Evolutionary conservation across 2,329 filamentous ascomycete species (phyloP).

Genomic region (Aspergillus quadricinctus): DNA sequence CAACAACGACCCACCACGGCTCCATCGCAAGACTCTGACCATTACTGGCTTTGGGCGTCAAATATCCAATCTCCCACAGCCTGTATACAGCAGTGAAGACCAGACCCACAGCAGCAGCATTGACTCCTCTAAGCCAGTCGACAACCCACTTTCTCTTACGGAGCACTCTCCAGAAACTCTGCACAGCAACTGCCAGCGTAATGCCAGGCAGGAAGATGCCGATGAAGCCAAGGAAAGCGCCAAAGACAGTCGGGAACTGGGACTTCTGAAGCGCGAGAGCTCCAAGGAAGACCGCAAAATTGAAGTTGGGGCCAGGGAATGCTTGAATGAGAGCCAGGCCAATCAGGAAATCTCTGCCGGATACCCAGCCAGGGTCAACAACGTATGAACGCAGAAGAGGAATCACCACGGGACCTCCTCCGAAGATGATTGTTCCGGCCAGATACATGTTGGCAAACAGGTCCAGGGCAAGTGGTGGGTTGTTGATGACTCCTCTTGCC

Average conservation of each 20-base stretch:
- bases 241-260: slow-evolving; percentile 33
- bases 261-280: slow-evolving; percentile 42
- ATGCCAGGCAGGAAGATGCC: slow-evolving; percentile 39
- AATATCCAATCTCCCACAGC: slow-evolving; percentile 58
- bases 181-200: slow-evolving; percentile 29
- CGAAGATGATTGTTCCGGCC: slow-evolving; percentile 65
- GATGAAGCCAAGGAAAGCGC: slow-evolving; percentile 50
- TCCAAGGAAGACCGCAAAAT: slow-evolving; percentile 56
- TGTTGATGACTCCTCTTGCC: slow-evolving; percentile 36
- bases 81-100: slow-evolving; percentile 63
- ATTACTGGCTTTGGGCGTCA: slow-evolving; percentile 46
- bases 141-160: slow-evolving; percentile 46
- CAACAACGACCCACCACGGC: slow-evolving; percentile 61
- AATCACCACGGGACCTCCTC: slow-evolving; percentile 62
- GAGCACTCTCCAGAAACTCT: slow-evolving; percentile 53
- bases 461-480: slow-evolving; percentile 48
- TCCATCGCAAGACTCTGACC: slow-evolving; percentile 55
- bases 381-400: slow-evolving; percentile 58
- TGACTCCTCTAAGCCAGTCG: slow-evolving; percentile 52
- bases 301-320: slow-evolving; percentile 57
- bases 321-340: slow-evolving; percentile 68
- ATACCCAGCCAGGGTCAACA: slow-evolving; percentile 66
- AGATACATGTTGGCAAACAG: slow-evolving; percentile 71
- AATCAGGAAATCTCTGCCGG: slow-evolving; percentile 65
- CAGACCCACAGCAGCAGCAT: slow-evolving; percentile 57